Evolutionary conservation across 306 rosid species (phyloP), one percentile per base, ranked within the genome.

Genomic region (Alnus glutinosa): DNA sequence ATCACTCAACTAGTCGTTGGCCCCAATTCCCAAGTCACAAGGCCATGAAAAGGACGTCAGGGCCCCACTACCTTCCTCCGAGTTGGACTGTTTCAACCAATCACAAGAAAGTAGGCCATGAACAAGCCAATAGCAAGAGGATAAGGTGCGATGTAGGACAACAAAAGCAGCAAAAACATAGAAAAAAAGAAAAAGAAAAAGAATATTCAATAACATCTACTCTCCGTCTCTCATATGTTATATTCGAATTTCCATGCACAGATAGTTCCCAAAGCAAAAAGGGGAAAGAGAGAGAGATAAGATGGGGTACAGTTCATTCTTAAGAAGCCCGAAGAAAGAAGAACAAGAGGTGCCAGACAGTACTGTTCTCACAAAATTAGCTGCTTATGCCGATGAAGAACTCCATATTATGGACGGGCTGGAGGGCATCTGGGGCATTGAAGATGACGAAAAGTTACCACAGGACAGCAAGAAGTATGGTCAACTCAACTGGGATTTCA

Each of bases 281-380:
- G 6, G 10, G 50, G 4, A 18, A 18, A 52, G 9, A 10, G 30
- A 55, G 55, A 5, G 11, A 64, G 51, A 71, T 10, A 72, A 49
- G 71, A 85, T 85, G 88, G 85, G 88, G 52, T 75, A 39, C 79
- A 75, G 32, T 79, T 82, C 88, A 19, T 82, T 82, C 74, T 66
- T 82, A 51, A 85, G 72, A 73, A 88, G 85, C 57, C 97, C 93
- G 55, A 92, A 92, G 85, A 81, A 80, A 84, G 93, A 92, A 80
- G 95, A 92, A 77, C 91, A 85, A 32, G 75, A 87, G 52, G 92
- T 86, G 14, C 92, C 95, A 16, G 87, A 90, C 23, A 42, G 46
- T 42, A 8, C 75, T 44, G 52, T 37, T 82, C 68, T 51, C 64
- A 48, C 71, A 64, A 14, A 80, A 39, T 71, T 77, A 23, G 28